Conservation (phyloP, 352 stramenopile species). For the Hyaloperonospora arabidopsidis region DNA sequence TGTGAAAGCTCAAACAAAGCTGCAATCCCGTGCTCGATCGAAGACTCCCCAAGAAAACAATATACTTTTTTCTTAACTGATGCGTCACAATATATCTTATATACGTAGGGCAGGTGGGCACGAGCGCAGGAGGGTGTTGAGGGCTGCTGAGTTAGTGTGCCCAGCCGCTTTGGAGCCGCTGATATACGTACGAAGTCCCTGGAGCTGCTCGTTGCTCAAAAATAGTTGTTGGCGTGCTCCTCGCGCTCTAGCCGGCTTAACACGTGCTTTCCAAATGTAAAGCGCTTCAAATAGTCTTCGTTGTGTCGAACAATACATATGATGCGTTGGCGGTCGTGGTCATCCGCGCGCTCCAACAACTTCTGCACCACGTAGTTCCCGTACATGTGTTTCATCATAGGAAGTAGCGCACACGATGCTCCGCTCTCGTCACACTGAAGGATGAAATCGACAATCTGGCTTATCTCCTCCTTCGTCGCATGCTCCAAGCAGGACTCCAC, state of each 20-base stretch:
- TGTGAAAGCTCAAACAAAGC: conserved; percentile 16
- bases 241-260: conserved; percentile 50
- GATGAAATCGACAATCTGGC: conserved; percentile 70
- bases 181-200: conserved; percentile 8
- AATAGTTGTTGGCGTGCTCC: conserved; percentile 27
- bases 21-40: not conserved
- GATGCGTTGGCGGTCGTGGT: conserved; percentile 79
- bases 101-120: conserved; percentile 28
- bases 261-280: conserved; percentile 91
- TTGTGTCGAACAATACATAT: conserved; percentile 88
- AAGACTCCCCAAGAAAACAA: conserved; percentile 4
- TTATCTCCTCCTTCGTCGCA: conserved; percentile 75
- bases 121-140: conserved; percentile 24
- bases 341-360: conserved; percentile 87
- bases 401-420: conserved; percentile 67
- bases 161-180: conserved; percentile 14
- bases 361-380: conserved; percentile 96
- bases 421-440: conserved; percentile 68
- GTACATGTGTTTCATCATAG: conserved; percentile 95
- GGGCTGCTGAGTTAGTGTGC: conserved; percentile 18
- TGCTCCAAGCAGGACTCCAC: conserved; percentile 91
- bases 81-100: conserved; percentile 40
- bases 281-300: conserved; percentile 86
- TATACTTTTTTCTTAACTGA: conserved; percentile 4
- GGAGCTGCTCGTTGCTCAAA: conserved; percentile 19